phyloP scores from a whole-genome alignment of 768 basidiomycete species.

The Lentinula detonsa region DNA sequence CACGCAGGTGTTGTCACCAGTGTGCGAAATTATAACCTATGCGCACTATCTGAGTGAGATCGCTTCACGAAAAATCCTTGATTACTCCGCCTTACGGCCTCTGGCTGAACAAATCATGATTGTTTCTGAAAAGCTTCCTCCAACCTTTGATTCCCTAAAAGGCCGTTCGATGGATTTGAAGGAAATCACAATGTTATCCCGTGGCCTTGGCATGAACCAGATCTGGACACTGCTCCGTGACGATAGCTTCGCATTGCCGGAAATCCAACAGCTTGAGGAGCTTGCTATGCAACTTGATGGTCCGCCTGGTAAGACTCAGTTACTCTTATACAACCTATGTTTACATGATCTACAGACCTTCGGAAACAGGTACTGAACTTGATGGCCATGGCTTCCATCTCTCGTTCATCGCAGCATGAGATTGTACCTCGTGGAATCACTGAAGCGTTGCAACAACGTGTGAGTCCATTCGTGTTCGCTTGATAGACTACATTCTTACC shows the following conservation, averaged over 20 bases:
- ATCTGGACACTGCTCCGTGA: conserved; percentile 58
- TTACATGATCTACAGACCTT: conserved; percentile 21
- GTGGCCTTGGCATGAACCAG: conserved; percentile 66
- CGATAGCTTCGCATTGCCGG: conserved; percentile 12
- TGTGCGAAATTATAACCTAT: conserved; percentile 28
- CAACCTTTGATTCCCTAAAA: conserved; percentile 26
- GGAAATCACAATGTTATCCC: conserved; percentile 46
- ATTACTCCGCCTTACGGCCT: conserved; percentile 64
- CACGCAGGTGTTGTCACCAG: not conserved
- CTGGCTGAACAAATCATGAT: conserved; percentile 48
- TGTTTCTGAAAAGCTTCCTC: conserved; percentile 25
- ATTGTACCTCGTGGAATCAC: conserved; percentile 5
- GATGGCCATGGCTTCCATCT: conserved; percentile 30
- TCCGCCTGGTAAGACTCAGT: conserved; percentile 7
- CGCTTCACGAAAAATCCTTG: conserved; percentile 24
- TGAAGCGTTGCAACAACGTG: conserved; percentile 18
- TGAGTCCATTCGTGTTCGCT: conserved; percentile 6
- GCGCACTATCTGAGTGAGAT: conserved; percentile 34
- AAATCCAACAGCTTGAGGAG: conserved; percentile 16
- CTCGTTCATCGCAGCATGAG: conserved; percentile 4
- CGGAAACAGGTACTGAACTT: conserved; percentile 35
- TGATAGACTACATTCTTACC: not conserved
- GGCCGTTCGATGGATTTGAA: conserved; percentile 33
- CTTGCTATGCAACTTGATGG: conserved; percentile 14
- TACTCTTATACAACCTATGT: not conserved